phyloP scores from a whole-genome alignment of 2,329 filamentous ascomycete species.

The Coniochaeta sp. region DNA sequence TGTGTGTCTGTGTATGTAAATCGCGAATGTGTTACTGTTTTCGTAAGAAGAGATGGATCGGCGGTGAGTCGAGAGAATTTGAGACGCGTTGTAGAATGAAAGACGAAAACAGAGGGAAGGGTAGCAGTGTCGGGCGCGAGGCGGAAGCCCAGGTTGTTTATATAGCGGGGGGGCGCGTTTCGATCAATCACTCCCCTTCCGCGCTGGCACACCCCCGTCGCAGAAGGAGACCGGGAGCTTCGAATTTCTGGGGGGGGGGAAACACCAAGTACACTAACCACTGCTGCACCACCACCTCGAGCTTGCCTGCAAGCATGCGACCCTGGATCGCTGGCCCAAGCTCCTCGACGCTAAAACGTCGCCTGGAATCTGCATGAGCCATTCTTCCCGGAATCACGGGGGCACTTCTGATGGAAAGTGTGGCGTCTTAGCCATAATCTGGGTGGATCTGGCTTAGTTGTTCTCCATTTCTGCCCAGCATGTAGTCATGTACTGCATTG shows the following conservation, averaged over 20 bases:
- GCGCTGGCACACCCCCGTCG: not conserved
- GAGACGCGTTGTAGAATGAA: slow-evolving; percentile 14
- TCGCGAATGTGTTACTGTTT: slow-evolving; percentile 9
- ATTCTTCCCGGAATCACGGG: not conserved
- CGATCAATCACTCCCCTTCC: slow-evolving; percentile 6
- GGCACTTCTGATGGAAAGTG: not conserved
- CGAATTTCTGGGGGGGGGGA: not conserved
- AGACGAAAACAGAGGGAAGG: slow-evolving; percentile 31
- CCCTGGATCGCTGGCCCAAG: not conserved
- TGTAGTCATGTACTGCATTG: too few species aligned
- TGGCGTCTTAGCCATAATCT: slow-evolving; percentile 3
- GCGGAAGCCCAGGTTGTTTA: slow-evolving; percentile 47
- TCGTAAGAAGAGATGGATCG: slow-evolving; percentile 9
- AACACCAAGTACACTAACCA: too few species aligned
- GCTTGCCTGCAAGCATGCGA: not conserved
- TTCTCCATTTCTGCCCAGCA: slow-evolving; percentile 14
- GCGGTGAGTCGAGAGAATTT: slow-evolving; percentile 12
- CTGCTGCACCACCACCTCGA: not conserved
- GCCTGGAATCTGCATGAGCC: not conserved
- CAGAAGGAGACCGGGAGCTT: not conserved
- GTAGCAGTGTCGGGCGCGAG: slow-evolving; percentile 42
- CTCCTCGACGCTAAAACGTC: not conserved
- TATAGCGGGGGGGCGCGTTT: slow-evolving; percentile 38
- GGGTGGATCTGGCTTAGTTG: slow-evolving; percentile 8
- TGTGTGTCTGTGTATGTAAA: slow-evolving; percentile 6